Conservation (phyloP, 495 filamentous ascomycete genomes). For the Aspergillus sclerotiicarbonarius region DNA sequence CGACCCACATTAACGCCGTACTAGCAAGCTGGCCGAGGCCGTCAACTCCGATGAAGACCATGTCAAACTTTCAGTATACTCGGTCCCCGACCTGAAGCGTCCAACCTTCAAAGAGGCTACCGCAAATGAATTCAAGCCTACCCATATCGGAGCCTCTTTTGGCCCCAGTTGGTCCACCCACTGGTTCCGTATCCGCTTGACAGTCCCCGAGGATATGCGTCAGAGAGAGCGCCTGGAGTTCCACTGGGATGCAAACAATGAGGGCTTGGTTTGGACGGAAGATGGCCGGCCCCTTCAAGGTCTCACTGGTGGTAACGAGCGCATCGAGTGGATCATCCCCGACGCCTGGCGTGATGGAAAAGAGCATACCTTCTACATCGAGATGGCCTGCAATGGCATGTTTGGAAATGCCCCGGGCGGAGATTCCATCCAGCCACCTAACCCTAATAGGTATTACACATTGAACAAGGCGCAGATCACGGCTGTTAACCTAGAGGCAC, state of each 20-base stretch:
- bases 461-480: slow-evolving; percentile 81
- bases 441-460: slow-evolving; percentile 74
- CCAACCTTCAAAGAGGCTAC: slow-evolving; percentile 90
- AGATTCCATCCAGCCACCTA: slow-evolving; percentile 84
- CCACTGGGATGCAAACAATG: slow-evolving; percentile 91
- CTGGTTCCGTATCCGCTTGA: slow-evolving; percentile 86
- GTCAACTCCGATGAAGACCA: slow-evolving; percentile 66
- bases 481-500: slow-evolving; percentile 80
- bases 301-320: slow-evolving; percentile 85
- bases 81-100: slow-evolving; percentile 71
- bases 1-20: slow-evolving; percentile 8
- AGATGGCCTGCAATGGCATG: slow-evolving; percentile 99
- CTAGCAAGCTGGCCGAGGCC: slow-evolving; percentile 73
- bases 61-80: slow-evolving; percentile 85
- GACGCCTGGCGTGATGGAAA: slow-evolving; percentile 76
- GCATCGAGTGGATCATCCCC: slow-evolving; percentile 87
- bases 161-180: slow-evolving; percentile 98
- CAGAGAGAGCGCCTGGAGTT: slow-evolving; percentile 81
- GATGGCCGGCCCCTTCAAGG: slow-evolving; percentile 89
- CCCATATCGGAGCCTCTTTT: slow-evolving; percentile 73
- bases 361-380: slow-evolving; percentile 85
- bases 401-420: slow-evolving; percentile 88
- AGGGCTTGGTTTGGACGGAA: slow-evolving; percentile 86
- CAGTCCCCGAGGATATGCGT: slow-evolving; percentile 66
- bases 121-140: slow-evolving; percentile 72